phyloP scores from a whole-genome alignment of 2,329 filamentous ascomycete genomes.

The Conoideocrella luteorostrata region DNA sequence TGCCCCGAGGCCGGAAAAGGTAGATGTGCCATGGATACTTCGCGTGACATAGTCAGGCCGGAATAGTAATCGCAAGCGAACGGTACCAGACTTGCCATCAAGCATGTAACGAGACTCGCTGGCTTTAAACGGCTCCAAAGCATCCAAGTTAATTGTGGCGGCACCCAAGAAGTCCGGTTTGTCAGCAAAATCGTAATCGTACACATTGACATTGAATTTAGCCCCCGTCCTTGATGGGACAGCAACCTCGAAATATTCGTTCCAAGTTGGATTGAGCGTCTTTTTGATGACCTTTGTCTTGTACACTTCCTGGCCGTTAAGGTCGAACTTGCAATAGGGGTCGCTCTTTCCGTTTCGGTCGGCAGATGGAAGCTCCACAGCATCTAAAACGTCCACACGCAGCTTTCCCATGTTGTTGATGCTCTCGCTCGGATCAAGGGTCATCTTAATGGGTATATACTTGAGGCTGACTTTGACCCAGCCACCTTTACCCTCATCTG shows the following conservation, averaged over 20 bases:
- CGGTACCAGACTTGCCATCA: conserved; percentile 81
- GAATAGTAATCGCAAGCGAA: conserved; percentile 83
- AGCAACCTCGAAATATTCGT: conserved; percentile 84
- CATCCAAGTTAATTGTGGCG: conserved; percentile 66
- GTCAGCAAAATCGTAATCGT: conserved; percentile 95
- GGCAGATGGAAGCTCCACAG: conserved; percentile 78
- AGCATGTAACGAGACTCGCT: conserved; percentile 69
- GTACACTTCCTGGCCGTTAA: conserved; percentile 84
- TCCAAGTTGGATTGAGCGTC: conserved; percentile 90
- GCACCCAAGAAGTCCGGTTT: conserved; percentile 86
- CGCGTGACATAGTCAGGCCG: conserved; percentile 86
- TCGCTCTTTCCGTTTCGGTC: conserved; percentile 97
- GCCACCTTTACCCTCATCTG: conserved; percentile 67
- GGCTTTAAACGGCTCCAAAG: conserved; percentile 77
- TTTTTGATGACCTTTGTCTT: conserved; percentile 98
- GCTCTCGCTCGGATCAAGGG: conserved; percentile 86
- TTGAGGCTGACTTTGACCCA: conserved; percentile 88
- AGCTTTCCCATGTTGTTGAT: conserved; percentile 98
- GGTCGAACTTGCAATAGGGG: conserved; percentile 89
- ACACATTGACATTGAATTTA: conserved; percentile 76
- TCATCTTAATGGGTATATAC: conserved; percentile 91
- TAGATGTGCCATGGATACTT: conserved; percentile 81
- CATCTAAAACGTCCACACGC: conserved; percentile 88
- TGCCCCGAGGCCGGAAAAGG: conserved; percentile 81
- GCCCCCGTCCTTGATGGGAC: conserved; percentile 80